Conservation (phyloP, 495 filamentous ascomycete species). For the Aspergillus asperescens region DNA sequence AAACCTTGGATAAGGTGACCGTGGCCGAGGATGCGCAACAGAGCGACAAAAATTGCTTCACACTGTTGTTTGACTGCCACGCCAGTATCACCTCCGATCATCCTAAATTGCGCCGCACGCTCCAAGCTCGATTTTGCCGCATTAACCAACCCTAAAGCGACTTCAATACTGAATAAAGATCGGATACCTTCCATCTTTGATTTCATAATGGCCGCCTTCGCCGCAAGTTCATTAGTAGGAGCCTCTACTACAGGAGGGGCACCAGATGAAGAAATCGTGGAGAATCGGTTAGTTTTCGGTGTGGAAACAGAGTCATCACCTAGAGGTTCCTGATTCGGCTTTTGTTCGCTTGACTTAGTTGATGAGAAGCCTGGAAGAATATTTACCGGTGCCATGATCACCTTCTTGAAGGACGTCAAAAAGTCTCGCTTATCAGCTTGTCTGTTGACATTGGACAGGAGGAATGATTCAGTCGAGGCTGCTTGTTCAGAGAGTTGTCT, state of each 20-base stretch:
- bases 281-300: slow-evolving; percentile 49
- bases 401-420: slow-evolving; percentile 93
- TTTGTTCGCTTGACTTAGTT: slow-evolving; percentile 41
- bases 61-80: slow-evolving; percentile 87
- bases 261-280: slow-evolving; percentile 42
- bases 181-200: slow-evolving; percentile 87
- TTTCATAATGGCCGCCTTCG: slow-evolving; percentile 95
- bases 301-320: slow-evolving; percentile 26
- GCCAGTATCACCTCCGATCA: slow-evolving; percentile 70
- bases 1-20: slow-evolving; percentile 90
- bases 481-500: slow-evolving; percentile 87
- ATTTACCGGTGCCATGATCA: slow-evolving; percentile 97
- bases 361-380: slow-evolving; percentile 66
- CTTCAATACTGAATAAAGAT: slow-evolving; percentile 91
- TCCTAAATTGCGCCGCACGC: slow-evolving; percentile 74
- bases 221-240: slow-evolving; percentile 86
- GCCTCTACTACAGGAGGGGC: slow-evolving; percentile 55
- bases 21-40: slow-evolving; percentile 76
- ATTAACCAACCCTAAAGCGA: slow-evolving; percentile 85
- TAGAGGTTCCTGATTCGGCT: slow-evolving; percentile 30
- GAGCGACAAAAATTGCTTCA: slow-evolving; percentile 76
- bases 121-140: slow-evolving; percentile 86
- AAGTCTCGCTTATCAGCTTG: slow-evolving; percentile 97
- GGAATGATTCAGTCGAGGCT: slow-evolving; percentile 83
- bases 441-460: slow-evolving; percentile 89